Percentiles rank a stretch among this genome's conserved stretches.
These are phyloP conservation scores for Polygonum aviculare DNA, from an alignment of 148 eudicot genomes.

Conservation along the genomic window DNA sequence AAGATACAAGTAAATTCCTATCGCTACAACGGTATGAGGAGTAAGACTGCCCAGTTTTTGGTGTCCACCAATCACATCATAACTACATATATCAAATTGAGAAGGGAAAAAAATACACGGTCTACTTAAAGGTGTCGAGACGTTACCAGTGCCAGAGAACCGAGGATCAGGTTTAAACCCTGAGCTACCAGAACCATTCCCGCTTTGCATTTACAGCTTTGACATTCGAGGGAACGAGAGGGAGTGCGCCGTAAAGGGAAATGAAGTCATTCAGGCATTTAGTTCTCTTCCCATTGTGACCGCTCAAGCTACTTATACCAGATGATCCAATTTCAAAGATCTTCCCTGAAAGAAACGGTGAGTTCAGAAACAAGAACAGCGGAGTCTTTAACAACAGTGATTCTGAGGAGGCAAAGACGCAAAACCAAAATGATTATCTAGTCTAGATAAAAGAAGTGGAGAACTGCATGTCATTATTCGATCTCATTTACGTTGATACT, in stretches of 20 bases:
- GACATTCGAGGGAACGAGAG: conserved; percentile 45
- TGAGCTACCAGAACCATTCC: conserved; percentile 56
- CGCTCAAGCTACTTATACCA: conserved; percentile 47
- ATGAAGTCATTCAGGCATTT: conserved; percentile 56
- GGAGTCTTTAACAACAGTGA: neutral
- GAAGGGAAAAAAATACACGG: neutral
- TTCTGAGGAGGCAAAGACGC: neutral
- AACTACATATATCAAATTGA: neutral
- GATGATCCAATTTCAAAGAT: conserved; percentile 54
- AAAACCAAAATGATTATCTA: neutral
- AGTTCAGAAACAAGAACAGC: neutral
- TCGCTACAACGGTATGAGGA: neutral
- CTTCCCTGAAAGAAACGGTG: conserved; percentile 36
- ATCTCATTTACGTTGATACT: no score
- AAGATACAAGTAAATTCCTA: neutral
- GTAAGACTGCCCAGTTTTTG: neutral
- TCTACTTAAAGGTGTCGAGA: neutral
- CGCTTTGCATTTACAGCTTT: conserved; percentile 48
- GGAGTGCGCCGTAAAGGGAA: conserved; percentile 46
- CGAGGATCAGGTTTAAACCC: neutral
- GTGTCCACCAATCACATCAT: neutral
- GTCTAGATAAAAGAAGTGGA: neutral
- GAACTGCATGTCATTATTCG: no score
- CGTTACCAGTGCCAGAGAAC: neutral
- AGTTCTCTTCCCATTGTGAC: conserved; percentile 40